Evolutionary conservation across 768 basidiomycete species (phyloP).

Genomic region (Amanita muscaria): DNA sequence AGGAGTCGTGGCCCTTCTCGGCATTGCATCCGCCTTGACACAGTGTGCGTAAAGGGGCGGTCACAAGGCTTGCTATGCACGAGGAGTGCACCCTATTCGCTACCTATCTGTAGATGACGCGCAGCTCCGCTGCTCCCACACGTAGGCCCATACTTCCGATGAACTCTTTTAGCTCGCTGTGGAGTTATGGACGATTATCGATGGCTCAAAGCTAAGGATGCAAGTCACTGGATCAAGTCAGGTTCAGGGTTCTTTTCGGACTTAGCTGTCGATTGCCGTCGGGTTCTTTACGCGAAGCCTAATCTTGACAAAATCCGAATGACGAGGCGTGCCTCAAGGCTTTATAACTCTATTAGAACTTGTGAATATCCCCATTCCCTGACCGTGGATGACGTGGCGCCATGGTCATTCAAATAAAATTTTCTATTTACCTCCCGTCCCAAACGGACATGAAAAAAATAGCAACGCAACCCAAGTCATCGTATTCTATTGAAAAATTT

Average conservation of each 20-base stretch:
- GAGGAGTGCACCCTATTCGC: not conserved
- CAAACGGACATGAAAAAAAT: conserved; percentile 1
- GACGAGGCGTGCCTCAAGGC: not conserved
- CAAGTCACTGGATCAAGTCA: no score
- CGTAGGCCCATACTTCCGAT: not conserved
- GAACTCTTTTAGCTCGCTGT: no score
- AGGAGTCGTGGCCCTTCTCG: not conserved
- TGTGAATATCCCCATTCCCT: no score
- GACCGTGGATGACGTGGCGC: not conserved
- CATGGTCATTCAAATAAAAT: no score
- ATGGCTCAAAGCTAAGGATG: no score
- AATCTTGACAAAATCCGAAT: not conserved
- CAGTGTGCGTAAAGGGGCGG: not conserved
- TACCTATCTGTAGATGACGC: not conserved
- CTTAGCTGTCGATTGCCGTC: conserved; percentile 3
- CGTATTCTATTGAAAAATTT: no score
- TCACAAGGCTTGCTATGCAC: conserved; percentile 2
- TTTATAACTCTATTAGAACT: not conserved
- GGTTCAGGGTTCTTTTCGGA: conserved; percentile 1
- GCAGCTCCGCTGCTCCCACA: not conserved
- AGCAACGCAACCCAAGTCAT: not conserved
- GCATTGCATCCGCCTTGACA: not conserved
- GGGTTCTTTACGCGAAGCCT: not conserved
- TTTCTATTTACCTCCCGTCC: not conserved
- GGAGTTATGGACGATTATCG: no score